These are phyloP conservation scores for Candida loeiensis DNA, from an alignment of 805 yeast genomes.

Conservation along the genomic window DNA sequence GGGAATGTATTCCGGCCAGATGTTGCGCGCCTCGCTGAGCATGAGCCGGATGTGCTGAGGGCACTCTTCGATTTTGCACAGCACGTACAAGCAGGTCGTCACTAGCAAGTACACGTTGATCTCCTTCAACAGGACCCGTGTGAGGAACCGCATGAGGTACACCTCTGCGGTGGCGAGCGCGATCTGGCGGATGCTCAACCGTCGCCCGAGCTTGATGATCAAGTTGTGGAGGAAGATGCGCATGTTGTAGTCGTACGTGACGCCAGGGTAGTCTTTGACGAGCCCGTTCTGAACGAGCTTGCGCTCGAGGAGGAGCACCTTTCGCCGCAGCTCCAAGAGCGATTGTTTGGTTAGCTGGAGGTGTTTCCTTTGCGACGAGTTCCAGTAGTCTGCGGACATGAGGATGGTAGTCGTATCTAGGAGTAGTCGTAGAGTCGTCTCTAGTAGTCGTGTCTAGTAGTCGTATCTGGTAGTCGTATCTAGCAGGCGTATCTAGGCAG, in stretches of 20 bases:
- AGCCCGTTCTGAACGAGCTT: conserved; percentile 43
- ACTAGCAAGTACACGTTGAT: conserved; percentile 76
- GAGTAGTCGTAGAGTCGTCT: too few species aligned
- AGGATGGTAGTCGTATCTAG: too few species aligned
- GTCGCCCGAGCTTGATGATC: conserved; percentile 71
- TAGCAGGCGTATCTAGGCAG: too few species aligned
- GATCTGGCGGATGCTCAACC: conserved; percentile 73
- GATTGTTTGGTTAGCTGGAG: conserved; percentile 79
- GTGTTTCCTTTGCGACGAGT: conserved; percentile 69
- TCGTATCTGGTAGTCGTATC: too few species aligned
- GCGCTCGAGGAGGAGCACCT: conserved; percentile 36
- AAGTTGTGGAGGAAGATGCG: conserved; percentile 76
- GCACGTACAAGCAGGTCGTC: conserved; percentile 81
- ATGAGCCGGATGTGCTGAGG: conserved; percentile 90
- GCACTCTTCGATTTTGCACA: conserved; percentile 92
- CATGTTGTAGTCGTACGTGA: conserved; percentile 56
- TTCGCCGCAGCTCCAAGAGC: conserved; percentile 46
- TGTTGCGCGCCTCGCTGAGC: conserved; percentile 75
- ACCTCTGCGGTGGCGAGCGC: conserved; percentile 88
- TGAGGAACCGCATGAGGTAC: conserved; percentile 73
- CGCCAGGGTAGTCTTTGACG: conserved; percentile 41
- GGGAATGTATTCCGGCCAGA: conserved; percentile 95
- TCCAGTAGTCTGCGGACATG: conserved; percentile 88
- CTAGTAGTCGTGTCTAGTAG: too few species aligned
- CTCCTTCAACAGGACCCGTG: conserved; percentile 71